Base-by-base conservation (phyloP, 1,139 yeast genomes). In the Blastobotrys arbuscula region DNA sequence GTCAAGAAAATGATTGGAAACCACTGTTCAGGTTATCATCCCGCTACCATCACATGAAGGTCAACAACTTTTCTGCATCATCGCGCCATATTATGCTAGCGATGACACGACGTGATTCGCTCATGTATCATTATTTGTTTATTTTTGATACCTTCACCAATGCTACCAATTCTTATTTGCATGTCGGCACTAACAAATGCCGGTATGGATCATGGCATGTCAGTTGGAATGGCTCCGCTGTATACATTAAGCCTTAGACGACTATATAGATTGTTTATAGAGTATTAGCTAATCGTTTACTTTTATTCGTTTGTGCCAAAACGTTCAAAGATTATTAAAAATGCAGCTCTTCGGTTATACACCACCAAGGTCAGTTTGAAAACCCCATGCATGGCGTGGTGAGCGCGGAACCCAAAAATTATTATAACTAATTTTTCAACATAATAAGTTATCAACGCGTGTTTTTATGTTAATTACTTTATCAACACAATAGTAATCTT, bases 141-240 rank as follows among this genome's bases (percentile, higher is more conserved):
- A 34, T 43, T 16, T 16, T n/a, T 18, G 41, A 43, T 23, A n/a
- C 18, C 18, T 20, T 43, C 24, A 36, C 23, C 9, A n/a, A 18
- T 16, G 15, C 35, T 16, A 28, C 24, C 6, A 24, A 39, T 3
- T 15, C 43, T 13, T 28, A 39, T 26, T 7, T 39, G 13, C 34
- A 39, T 16, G 35, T 28, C 6, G 19, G 23, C 20, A 9, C 21
- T 16, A 26, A 9, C 6, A 23, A n/a, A 2, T 10, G 28, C 30
- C 7, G n/a, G 10, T 31, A 13, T 19, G 44, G 44, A 13, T 31
- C 30, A 13, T 41, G 44, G 44, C 30, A 33, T 24, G 20, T 41
- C 8, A 37, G n/a, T 16, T 41, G 44, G 38, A 21, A 41, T 13
- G 44, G 38, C 18, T 18, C 20, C 13, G 44, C 38, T 3, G 13